Evolutionary conservation across 129 eudicot species (phyloP).

Genomic region (Pulicaria dysenterica): DNA sequence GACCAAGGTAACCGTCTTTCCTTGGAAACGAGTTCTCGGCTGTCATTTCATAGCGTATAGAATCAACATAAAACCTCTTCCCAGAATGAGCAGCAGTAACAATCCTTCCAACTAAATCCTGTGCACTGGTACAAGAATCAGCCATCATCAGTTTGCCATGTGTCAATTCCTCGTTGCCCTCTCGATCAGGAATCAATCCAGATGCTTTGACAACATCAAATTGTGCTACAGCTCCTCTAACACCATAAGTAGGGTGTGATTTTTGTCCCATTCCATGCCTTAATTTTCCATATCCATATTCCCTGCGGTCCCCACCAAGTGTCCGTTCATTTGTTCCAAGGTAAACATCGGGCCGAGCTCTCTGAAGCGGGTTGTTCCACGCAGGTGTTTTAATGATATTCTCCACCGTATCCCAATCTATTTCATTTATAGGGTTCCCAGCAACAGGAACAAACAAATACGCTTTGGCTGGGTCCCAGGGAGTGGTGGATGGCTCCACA

Average conservation of each 20-base stretch:
- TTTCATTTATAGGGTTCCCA: slow-evolving; percentile 45
- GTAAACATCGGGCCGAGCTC: slow-evolving; percentile 97
- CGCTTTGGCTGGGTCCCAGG: slow-evolving; percentile 97
- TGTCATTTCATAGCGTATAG: slow-evolving; percentile 87
- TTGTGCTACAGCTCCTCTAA: slow-evolving; percentile 97
- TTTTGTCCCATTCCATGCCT: slow-evolving; percentile 83
- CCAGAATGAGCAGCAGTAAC: slow-evolving; percentile 99
- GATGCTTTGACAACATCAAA: slow-evolving; percentile 94
- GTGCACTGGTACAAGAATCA: slow-evolving; percentile 61
- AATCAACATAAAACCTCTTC: slow-evolving; percentile 93
- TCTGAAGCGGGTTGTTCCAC: slow-evolving; percentile 94
- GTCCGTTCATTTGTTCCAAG: slow-evolving; percentile 94
- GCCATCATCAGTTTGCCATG: slow-evolving; percentile 81
- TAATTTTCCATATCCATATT: slow-evolving; percentile 90
- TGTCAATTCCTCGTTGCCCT: slow-evolving; percentile 37
- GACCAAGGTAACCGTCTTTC: slow-evolving; percentile 99
- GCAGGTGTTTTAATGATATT: slow-evolving; percentile 61
- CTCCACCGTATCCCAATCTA: slow-evolving; percentile 72
- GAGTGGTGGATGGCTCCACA: slow-evolving; percentile 96
- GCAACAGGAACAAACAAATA: slow-evolving; percentile 78
- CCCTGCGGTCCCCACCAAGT: slow-evolving; percentile 94
- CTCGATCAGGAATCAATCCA: slow-evolving; percentile 78
- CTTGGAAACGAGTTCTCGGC: slow-evolving; percentile 97
- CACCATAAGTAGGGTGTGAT: slow-evolving; percentile 92
- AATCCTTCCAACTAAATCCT: slow-evolving; percentile 84